phyloP scores from a whole-genome alignment of 208 protist species.

The Endotrypanum monterogeii region DNA sequence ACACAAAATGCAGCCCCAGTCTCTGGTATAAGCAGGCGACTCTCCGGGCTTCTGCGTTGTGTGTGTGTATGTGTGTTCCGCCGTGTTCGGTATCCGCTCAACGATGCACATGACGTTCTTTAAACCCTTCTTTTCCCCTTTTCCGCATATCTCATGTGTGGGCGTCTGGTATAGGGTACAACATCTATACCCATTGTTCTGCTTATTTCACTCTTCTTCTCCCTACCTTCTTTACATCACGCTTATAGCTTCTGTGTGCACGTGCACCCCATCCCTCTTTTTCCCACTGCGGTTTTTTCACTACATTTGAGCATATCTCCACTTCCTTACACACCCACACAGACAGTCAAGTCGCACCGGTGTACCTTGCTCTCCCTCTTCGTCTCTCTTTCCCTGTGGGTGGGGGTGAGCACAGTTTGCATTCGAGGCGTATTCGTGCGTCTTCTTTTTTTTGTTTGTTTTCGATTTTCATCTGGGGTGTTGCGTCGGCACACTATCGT shows the following conservation, averaged over 20 bases:
- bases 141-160: not conserved
- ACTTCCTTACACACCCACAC: not conserved
- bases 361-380: not conserved
- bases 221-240: not conserved
- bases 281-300: not conserved
- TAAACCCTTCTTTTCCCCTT: not conserved
- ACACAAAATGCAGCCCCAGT: not conserved
- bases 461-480: no score
- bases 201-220: no score
- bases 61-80: not conserved
- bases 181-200: no score
- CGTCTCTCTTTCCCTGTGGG: not conserved
- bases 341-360: not conserved
- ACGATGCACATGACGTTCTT: no score
- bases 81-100: no score
- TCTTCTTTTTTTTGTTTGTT: no score
- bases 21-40: not conserved
- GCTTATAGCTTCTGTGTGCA: not conserved
- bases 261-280: not conserved
- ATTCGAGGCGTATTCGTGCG: no score
- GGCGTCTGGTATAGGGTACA: no score
- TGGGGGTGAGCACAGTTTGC: no score
- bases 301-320: not conserved
- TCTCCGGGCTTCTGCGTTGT: not conserved
- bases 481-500: no score